Base-by-base conservation (phyloP, 2,329 filamentous ascomycete genomes). In the Macrophomina phaseolina region DNA sequence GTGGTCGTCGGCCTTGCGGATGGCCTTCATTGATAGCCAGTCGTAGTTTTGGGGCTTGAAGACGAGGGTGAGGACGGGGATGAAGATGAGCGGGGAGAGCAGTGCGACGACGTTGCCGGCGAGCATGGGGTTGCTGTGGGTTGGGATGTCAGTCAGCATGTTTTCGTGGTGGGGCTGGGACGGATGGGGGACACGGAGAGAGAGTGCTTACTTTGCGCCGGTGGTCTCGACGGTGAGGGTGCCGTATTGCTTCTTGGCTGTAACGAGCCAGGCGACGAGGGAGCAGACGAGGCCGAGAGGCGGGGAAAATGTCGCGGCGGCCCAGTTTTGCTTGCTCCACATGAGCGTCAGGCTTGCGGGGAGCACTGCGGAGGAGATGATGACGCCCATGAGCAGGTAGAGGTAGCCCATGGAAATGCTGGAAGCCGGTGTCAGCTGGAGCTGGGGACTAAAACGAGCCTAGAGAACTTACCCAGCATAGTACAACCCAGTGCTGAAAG, bases 371-470 rank as follows among this genome's bases (percentile, higher is more conserved):
- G 91, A 88, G 0, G 90, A 93, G 74, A 97, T 95, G 73, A 97
- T 92, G 61, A 93, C 91, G 7, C 93, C 94, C 93, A 97, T 97
- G 75, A 97, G 87, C 1, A 97, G 82, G 74, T 96, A 96, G 3
- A 96, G 83, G 73, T 94, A 96, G 11, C 93, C 93, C 91, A 97
- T 95, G 11, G 87, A 90, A 68, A 97, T 91, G 23, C 58, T 62
- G 32, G 3, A 16, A 1, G 12, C 90, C 80, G 80, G 12, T 12
- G 16, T 51, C 18, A 64, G 46, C 14, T 5, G 14, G 12, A 23
- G 28, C n/a, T 18, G 38, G 5, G 8, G 23, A 1, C 1, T 62
- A 5, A 69, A 71, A 46, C 71, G 65, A 5, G 71, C 67, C 45
- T 60, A 38, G 73, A 64, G 6, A 72, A 66, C 7, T 16, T 32